Evolutionary conservation across 257 asterid genomes (phyloP).

Genomic region (Solanum verrucosum): DNA sequence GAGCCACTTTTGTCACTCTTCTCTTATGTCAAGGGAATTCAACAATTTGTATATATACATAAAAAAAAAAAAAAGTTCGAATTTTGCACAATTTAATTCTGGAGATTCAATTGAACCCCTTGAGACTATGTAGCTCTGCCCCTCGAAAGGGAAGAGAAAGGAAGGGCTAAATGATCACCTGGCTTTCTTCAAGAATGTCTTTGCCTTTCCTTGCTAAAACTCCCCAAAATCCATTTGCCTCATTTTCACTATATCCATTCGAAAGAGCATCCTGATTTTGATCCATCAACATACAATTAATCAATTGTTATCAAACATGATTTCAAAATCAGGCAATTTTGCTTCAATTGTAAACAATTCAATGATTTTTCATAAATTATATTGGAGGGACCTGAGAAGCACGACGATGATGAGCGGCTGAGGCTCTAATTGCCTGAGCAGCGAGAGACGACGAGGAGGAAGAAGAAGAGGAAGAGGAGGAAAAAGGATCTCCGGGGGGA

Average conservation of each 20-base stretch:
- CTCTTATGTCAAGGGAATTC: background rate
- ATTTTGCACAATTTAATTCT: background rate
- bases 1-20: background rate
- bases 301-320: background rate
- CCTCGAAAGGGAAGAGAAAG: background rate
- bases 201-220: slow-evolving; percentile 91
- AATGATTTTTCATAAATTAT: no score
- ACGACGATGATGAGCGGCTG: background rate
- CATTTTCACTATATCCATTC: slow-evolving; percentile 51
- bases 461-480: background rate
- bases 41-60: background rate
- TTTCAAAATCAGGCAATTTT: background rate
- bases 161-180: background rate
- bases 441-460: background rate
- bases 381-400: background rate
- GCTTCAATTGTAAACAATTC: background rate
- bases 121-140: background rate
- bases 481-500: background rate
- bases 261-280: slow-evolving; percentile 36
- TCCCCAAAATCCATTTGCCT: slow-evolving; percentile 81
- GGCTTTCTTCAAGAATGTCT: slow-evolving; percentile 26
- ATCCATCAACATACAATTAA: background rate
- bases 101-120: background rate
- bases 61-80: background rate
- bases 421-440: slow-evolving; percentile 8